Base-by-base conservation (phyloP, 768 basidiomycete genomes). In the Pisolithus tinctorius region DNA sequence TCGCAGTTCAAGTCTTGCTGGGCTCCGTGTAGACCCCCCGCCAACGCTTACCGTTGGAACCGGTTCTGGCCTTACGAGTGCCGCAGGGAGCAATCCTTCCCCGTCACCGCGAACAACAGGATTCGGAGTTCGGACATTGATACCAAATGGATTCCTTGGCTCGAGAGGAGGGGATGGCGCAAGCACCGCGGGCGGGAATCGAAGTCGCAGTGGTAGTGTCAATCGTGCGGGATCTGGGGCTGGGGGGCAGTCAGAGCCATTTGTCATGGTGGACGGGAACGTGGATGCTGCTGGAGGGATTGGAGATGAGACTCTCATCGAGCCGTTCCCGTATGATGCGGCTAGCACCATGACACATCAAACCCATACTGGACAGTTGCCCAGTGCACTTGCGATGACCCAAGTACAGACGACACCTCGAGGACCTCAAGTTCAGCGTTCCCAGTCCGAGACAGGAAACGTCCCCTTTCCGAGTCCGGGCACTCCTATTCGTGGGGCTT, bases 241-340 rank as follows among this genome's bases (percentile, higher is more conserved):
- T 2, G 52, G 50, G 5, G 59, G 51, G 37, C 61, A 50, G 46
- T 53, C 55, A 2, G 64, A 61, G 4, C 65, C 54, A 36, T 69
- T 61, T 25, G 53, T 68, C 0, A 50, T 68, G 44, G 63, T 69
- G 20, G 46, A 61, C 13, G 67, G 55, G 0, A 37, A 58, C 23
- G 52, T 53, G 38, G 52, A 36, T 20, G 53, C 48, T 23, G 17
- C 7, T 6, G 50, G 54, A 45, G 54, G 50, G 20, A 53, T 49
- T 43, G 55, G 48, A 4, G 60, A 58, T 14, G 61, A 58, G 41
- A 54, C 56, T 9, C 38, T 57, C 1, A 58, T 59, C 40, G 61
- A 67, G 5, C 60, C 58, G 4, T 59, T 56, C 38, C 55, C 47
- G 5, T 56, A 55, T 30, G 65, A 67, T 41, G 29, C 59, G 1